phyloP scores from a whole-genome alignment of 176 grass and related monocot genomes.

The Aegilops bicornis region DNA sequence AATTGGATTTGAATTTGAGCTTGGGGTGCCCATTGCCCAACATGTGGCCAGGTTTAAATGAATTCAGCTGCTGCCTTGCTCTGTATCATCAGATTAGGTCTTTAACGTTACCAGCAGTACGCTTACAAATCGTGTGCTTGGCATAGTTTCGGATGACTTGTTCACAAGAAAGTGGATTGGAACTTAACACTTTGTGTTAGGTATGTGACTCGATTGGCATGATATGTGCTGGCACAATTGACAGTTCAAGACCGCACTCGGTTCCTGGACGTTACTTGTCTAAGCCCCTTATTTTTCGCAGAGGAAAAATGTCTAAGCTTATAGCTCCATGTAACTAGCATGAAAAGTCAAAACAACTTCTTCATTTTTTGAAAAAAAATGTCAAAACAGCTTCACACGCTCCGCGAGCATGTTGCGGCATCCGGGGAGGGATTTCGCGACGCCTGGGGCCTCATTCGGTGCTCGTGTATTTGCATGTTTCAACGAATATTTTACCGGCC shows the following conservation, averaged over 20 bases:
- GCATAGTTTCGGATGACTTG: not conserved
- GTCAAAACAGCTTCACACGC: too few species aligned
- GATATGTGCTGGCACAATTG: not conserved
- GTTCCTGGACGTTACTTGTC: not conserved
- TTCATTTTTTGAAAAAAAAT: too few species aligned
- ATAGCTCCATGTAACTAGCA: too few species aligned
- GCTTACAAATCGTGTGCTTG: not conserved
- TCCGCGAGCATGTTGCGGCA: too few species aligned
- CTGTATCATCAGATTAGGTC: not conserved
- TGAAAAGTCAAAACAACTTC: too few species aligned
- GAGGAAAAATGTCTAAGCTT: too few species aligned
- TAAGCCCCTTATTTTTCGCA: too few species aligned
- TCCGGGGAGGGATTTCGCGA: too few species aligned
- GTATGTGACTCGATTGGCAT: conserved; percentile 13
- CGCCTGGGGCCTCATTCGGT: too few species aligned
- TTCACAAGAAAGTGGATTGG: not conserved
- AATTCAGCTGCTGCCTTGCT: not conserved
- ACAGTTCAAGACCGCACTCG: not conserved
- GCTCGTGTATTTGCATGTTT: too few species aligned
- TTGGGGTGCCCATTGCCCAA: not conserved
- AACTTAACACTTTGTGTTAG: not conserved
- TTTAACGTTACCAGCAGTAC: too few species aligned
- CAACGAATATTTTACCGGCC: too few species aligned
- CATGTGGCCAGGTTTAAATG: not conserved
- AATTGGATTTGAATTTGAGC: not conserved